A percentile compares a stretch with the other conserved stretches of the same genome.
Conservation (phyloP, 352 stramenopile genomes). For the Pythium insidiosum region DNA sequence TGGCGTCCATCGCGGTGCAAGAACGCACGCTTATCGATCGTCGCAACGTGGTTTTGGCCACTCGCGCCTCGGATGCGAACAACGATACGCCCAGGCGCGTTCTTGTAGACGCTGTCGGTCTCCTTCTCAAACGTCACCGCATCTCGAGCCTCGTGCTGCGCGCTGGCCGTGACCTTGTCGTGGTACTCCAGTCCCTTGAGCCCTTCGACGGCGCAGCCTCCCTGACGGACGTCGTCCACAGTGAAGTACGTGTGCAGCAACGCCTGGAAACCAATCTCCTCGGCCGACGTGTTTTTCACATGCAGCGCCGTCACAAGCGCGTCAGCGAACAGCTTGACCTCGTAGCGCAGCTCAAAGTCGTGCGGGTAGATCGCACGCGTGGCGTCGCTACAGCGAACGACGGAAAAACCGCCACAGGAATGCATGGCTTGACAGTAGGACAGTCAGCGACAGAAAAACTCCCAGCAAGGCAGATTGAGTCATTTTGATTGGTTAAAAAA, state of each 20-base stretch:
- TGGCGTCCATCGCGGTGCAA: slow-evolving; percentile 43
- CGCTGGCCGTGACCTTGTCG: slow-evolving; percentile 82
- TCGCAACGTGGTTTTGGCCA: slow-evolving; percentile 50
- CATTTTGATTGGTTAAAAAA: too few species aligned
- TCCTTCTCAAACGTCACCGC: slow-evolving; percentile 62
- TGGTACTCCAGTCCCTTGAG: slow-evolving; percentile 80
- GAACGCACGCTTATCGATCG: slow-evolving; percentile 64
- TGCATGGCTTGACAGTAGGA: too few species aligned
- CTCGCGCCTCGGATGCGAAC: slow-evolving; percentile 54
- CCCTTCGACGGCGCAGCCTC: slow-evolving; percentile 61
- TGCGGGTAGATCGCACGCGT: slow-evolving; percentile 59
- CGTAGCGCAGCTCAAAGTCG: slow-evolving; percentile 78
- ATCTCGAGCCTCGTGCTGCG: slow-evolving; percentile 50
- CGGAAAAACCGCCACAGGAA: too few species aligned
- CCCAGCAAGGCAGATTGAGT: too few species aligned
- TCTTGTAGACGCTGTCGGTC: slow-evolving; percentile 87
- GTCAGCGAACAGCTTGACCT: slow-evolving; percentile 79
- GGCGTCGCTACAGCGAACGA: too few species aligned
- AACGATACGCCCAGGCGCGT: slow-evolving; percentile 51
- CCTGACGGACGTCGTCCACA: slow-evolving; percentile 67
- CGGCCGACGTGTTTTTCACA: slow-evolving; percentile 85
- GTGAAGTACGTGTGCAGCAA: slow-evolving; percentile 94
- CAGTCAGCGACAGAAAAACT: too few species aligned
- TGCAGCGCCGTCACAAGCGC: slow-evolving; percentile 82
- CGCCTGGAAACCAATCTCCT: slow-evolving; percentile 88